These are phyloP conservation scores for Berberis thunbergii DNA, from an alignment of 164 flowering plant species.

Conservation along the genomic window DNA sequence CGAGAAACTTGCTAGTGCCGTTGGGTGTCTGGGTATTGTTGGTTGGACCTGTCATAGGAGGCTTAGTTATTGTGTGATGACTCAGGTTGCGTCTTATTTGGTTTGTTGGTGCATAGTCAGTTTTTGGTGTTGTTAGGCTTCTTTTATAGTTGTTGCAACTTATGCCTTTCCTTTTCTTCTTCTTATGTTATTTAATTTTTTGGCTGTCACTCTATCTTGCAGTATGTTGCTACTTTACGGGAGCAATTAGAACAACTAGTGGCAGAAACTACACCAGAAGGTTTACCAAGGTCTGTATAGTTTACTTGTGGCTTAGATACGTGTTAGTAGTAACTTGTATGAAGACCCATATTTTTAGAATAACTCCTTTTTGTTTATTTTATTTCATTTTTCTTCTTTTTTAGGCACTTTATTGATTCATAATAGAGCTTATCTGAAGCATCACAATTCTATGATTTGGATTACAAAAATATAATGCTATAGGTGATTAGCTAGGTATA, in stretches of 20 bases:
- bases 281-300: slow-evolving; percentile 61
- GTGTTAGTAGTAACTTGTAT: too few species aligned
- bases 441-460: too few species aligned
- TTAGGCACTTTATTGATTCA: too few species aligned
- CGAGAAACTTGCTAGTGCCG: too few species aligned
- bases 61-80: neutral
- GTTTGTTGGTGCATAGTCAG: neutral
- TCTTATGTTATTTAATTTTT: neutral
- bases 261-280: slow-evolving; percentile 72
- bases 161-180: neutral
- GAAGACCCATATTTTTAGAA: too few species aligned
- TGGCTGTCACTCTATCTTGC: slow-evolving; percentile 9
- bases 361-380: neutral
- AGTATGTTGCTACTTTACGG: slow-evolving; percentile 87
- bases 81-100: neutral
- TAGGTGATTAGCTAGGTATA: too few species aligned
- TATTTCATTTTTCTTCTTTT: too few species aligned
- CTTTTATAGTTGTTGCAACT: neutral
- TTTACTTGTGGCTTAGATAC: neutral
- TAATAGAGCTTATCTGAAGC: too few species aligned
- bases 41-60: neutral
- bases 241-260: slow-evolving; percentile 71
- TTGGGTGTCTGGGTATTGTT: too few species aligned
- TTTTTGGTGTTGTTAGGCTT: neutral
- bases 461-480: too few species aligned